Evolutionary conservation across 495 filamentous ascomycete genomes (phyloP).

Genomic region (Podospora didyma): DNA sequence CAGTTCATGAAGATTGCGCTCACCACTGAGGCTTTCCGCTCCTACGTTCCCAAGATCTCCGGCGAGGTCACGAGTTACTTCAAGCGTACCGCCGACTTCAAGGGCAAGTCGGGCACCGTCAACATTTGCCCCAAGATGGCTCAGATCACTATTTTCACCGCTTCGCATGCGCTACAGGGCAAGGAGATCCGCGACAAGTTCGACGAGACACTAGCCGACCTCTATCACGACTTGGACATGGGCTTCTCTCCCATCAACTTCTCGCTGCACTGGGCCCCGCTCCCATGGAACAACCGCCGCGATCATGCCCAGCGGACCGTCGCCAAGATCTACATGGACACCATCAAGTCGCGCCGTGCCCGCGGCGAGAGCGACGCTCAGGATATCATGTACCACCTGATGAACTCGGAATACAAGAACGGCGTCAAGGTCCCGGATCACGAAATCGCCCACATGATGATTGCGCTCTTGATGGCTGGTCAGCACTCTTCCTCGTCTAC

Average conservation of each 20-base stretch:
- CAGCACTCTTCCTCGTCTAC: conserved; percentile 85
- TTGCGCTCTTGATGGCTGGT: conserved; percentile 83
- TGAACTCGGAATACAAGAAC: conserved; percentile 74
- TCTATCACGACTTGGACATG: conserved; percentile 81
- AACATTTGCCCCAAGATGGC: conserved; percentile 69
- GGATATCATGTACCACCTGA: conserved; percentile 83
- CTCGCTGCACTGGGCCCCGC: conserved; percentile 79
- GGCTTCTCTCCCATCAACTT: conserved; percentile 85
- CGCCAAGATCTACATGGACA: conserved; percentile 72
- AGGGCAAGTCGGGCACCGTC: conserved; percentile 59
- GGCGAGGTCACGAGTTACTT: conserved; percentile 69
- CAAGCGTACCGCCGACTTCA: conserved; percentile 61
- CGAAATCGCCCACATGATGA: conserved; percentile 89
- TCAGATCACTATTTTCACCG: conserved; percentile 83
- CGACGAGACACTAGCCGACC: conserved; percentile 65
- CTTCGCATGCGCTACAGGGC: conserved; percentile 74
- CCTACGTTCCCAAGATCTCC: conserved; percentile 74
- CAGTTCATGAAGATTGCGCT: conserved; percentile 86
- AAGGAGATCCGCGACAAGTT: conserved; percentile 74
- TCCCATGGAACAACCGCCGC: conserved; percentile 76
- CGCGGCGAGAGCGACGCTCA: conserved; percentile 43
- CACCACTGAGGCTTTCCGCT: conserved; percentile 68
- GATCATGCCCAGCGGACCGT: conserved; percentile 72
- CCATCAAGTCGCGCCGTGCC: conserved; percentile 62
- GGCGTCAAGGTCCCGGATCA: conserved; percentile 67